A percentile compares a stretch with the other conserved stretches of the same genome.
These are phyloP conservation scores for Fusarium euwallaceae DNA, from an alignment of 2,329 filamentous ascomycete genomes.

Conservation along the genomic window DNA sequence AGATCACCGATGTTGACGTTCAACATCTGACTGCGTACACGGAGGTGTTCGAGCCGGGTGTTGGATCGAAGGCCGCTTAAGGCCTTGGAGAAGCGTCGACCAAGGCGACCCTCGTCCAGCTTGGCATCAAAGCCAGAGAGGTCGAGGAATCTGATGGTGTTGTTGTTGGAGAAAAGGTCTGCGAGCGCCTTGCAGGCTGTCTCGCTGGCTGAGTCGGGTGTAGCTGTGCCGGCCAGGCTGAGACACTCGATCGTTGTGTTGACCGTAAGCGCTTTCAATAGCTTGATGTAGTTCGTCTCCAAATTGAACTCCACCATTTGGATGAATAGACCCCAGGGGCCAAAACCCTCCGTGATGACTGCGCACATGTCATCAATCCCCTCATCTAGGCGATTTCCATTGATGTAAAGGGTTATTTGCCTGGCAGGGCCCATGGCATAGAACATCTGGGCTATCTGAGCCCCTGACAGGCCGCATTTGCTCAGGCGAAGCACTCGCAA, in stretches of 20 bases:
- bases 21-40: slow-evolving; percentile 68
- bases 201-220: slow-evolving; percentile 59
- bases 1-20: slow-evolving; percentile 67
- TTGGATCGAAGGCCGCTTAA: slow-evolving; percentile 63
- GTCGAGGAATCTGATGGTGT: slow-evolving; percentile 65
- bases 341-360: slow-evolving; percentile 61
- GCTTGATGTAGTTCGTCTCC: slow-evolving; percentile 64
- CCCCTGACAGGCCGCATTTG: slow-evolving; percentile 65
- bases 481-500: slow-evolving; percentile 63
- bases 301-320: slow-evolving; percentile 70
- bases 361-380: slow-evolving; percentile 64
- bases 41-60: slow-evolving; percentile 61
- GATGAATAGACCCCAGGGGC: slow-evolving; percentile 64
- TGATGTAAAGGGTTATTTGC: slow-evolving; percentile 63
- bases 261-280: slow-evolving; percentile 63
- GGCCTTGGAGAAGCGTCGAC: slow-evolving; percentile 65
- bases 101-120: slow-evolving; percentile 69
- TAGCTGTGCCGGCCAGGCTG: slow-evolving; percentile 67
- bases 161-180: slow-evolving; percentile 65
- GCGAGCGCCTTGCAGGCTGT: slow-evolving; percentile 64
- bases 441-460: slow-evolving; percentile 64
- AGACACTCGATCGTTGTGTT: slow-evolving; percentile 65
- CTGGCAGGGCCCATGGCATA: slow-evolving; percentile 62
- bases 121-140: slow-evolving; percentile 70
- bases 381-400: slow-evolving; percentile 66